Conservation (phyloP, 1,284 basidiomycete species). For the Heterobasidion parviporum region DNA sequence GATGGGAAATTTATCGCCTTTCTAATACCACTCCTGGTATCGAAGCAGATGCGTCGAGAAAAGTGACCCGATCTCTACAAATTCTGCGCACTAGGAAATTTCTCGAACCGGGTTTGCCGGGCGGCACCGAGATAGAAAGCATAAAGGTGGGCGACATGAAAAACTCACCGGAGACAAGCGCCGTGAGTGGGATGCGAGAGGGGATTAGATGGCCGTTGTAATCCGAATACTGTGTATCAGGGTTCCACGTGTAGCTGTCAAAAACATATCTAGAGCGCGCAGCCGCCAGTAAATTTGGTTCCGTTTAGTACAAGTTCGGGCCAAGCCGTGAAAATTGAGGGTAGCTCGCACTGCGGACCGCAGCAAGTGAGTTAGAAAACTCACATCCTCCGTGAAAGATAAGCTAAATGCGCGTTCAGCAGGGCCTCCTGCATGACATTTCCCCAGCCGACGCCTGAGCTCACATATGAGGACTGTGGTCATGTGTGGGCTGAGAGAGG, state of each 20-base stretch:
- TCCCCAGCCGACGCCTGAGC: conserved; percentile 44
- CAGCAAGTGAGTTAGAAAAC: conserved; percentile 12
- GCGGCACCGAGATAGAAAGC: no score
- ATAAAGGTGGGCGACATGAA: no score
- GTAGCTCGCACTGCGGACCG: no score
- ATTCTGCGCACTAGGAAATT: no score
- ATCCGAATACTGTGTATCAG: conserved; percentile 13
- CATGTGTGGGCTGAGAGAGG: neutral
- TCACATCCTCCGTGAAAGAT: conserved; percentile 35
- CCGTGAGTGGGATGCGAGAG: conserved; percentile 49
- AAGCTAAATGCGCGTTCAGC: conserved; percentile 40
- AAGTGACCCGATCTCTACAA: no score
- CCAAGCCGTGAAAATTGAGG: neutral
- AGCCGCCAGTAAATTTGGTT: neutral
- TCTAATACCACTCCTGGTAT: no score
- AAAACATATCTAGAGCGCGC: conserved; percentile 38
- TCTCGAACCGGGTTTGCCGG: no score
- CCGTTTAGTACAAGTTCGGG: no score
- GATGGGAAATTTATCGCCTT: no score
- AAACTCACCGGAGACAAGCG: conserved; percentile 38
- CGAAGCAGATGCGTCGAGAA: no score
- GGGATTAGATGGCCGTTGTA: conserved; percentile 39
- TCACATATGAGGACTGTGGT: no score
- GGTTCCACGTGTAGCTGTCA: conserved; percentile 56
- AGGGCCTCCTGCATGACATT: conserved; percentile 50